phyloP scores from a whole-genome alignment of 805 yeast genomes.

The Cyberlindnera maclurae region DNA sequence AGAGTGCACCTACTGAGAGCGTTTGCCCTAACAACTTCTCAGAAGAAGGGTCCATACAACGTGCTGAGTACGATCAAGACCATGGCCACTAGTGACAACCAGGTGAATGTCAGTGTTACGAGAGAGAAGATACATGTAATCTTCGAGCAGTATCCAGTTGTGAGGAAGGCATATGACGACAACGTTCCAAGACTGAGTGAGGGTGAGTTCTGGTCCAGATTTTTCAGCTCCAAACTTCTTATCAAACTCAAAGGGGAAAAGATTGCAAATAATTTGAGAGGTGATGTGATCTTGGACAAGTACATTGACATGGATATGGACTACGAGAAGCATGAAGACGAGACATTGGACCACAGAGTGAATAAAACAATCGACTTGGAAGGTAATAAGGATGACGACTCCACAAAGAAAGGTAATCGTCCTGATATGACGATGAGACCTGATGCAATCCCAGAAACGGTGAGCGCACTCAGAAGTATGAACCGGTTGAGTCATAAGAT shows the following conservation, averaged over 20 bases:
- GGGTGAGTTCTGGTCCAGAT: slow-evolving; percentile 94
- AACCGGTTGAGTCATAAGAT: slow-evolving; percentile 79
- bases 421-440: slow-evolving; percentile 86
- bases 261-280: slow-evolving; percentile 65
- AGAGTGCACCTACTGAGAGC: slow-evolving; percentile 75
- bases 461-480: slow-evolving; percentile 79
- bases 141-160: slow-evolving; percentile 88
- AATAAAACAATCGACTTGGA: slow-evolving; percentile 69
- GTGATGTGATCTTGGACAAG: slow-evolving; percentile 79
- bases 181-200: slow-evolving; percentile 85
- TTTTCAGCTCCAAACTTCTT: slow-evolving; percentile 84
- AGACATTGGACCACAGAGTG: slow-evolving; percentile 38
- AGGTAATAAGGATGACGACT: slow-evolving; percentile 78
- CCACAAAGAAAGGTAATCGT: slow-evolving; percentile 56
- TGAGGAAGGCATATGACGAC: slow-evolving; percentile 81
- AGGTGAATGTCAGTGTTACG: slow-evolving; percentile 87
- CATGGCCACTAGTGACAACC: slow-evolving; percentile 86
- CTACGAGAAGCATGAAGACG: slow-evolving; percentile 38
- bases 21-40: slow-evolving; percentile 76
- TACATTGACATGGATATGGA: slow-evolving; percentile 70
- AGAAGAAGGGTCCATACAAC: slow-evolving; percentile 88
- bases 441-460: slow-evolving; percentile 55
- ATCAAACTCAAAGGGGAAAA: slow-evolving; percentile 86
- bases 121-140: slow-evolving; percentile 85
- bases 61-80: slow-evolving; percentile 92